These are phyloP conservation scores for Papiliotrema laurentii DNA, from an alignment of 1,284 basidiomycete genomes.

Conservation along the genomic window DNA sequence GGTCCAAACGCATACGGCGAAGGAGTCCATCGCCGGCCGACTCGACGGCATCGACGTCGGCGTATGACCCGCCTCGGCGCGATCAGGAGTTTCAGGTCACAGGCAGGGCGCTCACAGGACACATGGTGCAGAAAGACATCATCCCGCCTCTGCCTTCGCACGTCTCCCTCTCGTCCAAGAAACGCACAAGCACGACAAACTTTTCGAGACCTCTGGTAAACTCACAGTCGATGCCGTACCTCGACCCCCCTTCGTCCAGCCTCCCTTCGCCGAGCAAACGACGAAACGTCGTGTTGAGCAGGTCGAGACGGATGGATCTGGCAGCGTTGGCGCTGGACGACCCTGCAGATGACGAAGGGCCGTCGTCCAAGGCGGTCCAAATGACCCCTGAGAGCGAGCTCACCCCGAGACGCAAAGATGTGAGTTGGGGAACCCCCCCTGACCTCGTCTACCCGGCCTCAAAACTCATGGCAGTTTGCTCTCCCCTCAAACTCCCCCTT, in stretches of 20 bases:
- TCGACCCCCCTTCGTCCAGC: slow-evolving; percentile 22
- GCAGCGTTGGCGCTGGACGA: slow-evolving; percentile 5
- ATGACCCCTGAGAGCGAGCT: no score
- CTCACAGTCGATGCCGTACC: slow-evolving; percentile 16
- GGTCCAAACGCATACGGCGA: background rate
- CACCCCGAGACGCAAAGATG: no score
- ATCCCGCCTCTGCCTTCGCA: slow-evolving; percentile 15
- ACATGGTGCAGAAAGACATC: slow-evolving; percentile 2
- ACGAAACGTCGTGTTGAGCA: background rate
- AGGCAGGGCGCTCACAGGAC: slow-evolving; percentile 6
- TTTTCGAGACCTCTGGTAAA: slow-evolving; percentile 11
- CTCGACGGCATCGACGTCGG: no score
- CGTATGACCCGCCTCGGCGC: background rate
- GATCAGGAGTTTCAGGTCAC: background rate
- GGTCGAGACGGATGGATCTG: slow-evolving; percentile 11
- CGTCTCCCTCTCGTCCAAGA: slow-evolving; percentile 5
- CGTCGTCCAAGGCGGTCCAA: no score
- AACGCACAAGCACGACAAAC: slow-evolving; percentile 6
- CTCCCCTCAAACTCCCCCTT: slow-evolving; percentile 19
- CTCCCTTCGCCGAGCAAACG: slow-evolving; percentile 2
- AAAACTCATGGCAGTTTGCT: slow-evolving; percentile 3
- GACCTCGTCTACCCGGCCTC: background rate
- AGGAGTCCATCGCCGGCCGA: background rate
- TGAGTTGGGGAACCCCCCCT: no score
- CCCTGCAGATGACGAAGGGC: slow-evolving; percentile 1